Conservation (phyloP, 352 stramenopile species). For the Phytophthora colocasiae region DNA sequence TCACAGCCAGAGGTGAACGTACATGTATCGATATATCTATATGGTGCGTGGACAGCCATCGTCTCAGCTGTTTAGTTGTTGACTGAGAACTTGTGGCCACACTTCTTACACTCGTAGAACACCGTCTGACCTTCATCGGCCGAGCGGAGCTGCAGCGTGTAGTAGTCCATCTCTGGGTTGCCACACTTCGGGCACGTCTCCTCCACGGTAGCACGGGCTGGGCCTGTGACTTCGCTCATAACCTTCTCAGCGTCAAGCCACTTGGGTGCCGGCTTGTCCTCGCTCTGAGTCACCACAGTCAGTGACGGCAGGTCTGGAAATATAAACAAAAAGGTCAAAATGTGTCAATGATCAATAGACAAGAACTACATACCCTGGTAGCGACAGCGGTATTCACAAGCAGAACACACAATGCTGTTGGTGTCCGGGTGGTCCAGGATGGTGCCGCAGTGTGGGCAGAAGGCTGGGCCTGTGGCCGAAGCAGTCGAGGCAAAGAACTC, state of each 20-base stretch:
- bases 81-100: conserved; percentile 90
- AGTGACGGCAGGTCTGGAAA: conserved; percentile 78
- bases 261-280: conserved; percentile 81
- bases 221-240: conserved; percentile 85
- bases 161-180: conserved; percentile 98
- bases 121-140: conserved; percentile 99
- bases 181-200: conserved; percentile 98
- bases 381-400: conserved; percentile 85
- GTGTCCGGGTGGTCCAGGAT: conserved; percentile 90
- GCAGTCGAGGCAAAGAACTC: conserved; percentile 78
- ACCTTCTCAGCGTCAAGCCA: conserved; percentile 78
- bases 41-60: conserved; percentile 12
- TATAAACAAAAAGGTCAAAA: conserved; percentile 2
- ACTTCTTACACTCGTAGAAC: conserved; percentile 99
- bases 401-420: conserved; percentile 89
- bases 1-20: conserved; percentile 19
- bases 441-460: conserved; percentile 89
- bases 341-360: neutral
- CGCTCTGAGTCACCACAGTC: conserved; percentile 75
- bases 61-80: conserved; percentile 70
- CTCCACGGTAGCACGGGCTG: conserved; percentile 95
- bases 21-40: conserved; percentile 50
- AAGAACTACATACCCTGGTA: conserved; percentile 68
- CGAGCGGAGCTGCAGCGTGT: conserved; percentile 98
- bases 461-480: conserved; percentile 73